Evolutionary conservation across 2,329 filamentous ascomycete species (phyloP).

Genomic region (Fusarium annulatum): DNA sequence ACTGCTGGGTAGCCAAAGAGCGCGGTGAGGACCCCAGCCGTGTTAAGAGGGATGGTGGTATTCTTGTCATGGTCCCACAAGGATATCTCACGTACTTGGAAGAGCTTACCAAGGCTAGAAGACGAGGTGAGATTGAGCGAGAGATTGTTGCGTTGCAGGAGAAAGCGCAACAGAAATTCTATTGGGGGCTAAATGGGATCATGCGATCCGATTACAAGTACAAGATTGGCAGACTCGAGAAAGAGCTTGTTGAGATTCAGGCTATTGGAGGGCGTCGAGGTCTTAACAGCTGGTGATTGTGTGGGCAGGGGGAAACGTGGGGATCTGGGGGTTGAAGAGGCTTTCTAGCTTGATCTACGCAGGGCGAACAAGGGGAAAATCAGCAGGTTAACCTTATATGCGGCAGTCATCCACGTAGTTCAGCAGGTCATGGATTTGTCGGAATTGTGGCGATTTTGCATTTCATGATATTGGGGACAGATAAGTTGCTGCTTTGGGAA

Average conservation of each 20-base stretch:
- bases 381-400: too few species aligned
- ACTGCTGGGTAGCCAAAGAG: not conserved
- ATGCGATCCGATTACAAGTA: not conserved
- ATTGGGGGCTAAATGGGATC: rapidly evolving
- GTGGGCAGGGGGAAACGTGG: not conserved
- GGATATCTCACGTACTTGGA: not conserved
- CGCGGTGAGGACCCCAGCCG: not conserved
- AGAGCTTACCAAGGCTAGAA: not conserved
- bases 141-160: not conserved
- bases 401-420: too few species aligned
- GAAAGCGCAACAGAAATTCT: not conserved
- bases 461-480: too few species aligned
- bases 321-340: not conserved
- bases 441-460: too few species aligned
- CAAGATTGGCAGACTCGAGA: not conserved
- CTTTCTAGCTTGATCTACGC: rapidly evolving
- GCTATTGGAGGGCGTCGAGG: not conserved
- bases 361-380: too few species aligned
- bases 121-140: rapidly evolving
- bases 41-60: too few species aligned
- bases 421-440: too few species aligned
- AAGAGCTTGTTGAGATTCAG: not conserved
- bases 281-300: not conserved
- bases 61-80: not conserved
- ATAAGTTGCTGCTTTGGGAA: too few species aligned